These are phyloP conservation scores for Retiboletus flavoniger DNA, from an alignment of 1,284 basidiomycete genomes.

Conservation along the genomic window DNA sequence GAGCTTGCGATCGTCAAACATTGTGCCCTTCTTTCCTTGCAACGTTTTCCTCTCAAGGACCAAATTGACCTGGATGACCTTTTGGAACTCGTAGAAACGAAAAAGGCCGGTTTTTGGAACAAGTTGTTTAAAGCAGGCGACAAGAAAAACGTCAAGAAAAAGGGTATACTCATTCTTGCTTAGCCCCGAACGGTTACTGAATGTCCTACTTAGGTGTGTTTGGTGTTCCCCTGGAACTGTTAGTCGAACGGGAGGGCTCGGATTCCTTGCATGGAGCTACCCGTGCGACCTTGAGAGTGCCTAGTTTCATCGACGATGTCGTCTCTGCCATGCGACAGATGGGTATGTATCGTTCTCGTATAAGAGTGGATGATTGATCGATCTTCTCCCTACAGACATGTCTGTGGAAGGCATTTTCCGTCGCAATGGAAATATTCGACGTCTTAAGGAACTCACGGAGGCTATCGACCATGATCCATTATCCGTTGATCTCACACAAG, in stretches of 20 bases:
- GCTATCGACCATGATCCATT: constrained; percentile 90
- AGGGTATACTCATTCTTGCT: constrained; percentile 54
- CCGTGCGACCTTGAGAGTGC: constrained; percentile 82
- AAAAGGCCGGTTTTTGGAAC: constrained; percentile 97
- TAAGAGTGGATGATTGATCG: constrained; percentile 2
- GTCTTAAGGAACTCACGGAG: constrained; percentile 88
- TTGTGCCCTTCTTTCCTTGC: constrained; percentile 81
- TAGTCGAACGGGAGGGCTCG: constrained; percentile 94
- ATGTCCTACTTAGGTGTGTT: constrained; percentile 67
- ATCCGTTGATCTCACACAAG: constrained; percentile 87
- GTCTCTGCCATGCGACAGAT: constrained; percentile 98
- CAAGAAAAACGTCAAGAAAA: constrained; percentile 86
- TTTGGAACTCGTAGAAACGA: constrained; percentile 87
- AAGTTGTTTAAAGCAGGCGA: constrained; percentile 91
- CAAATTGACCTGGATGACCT: constrained; percentile 90
- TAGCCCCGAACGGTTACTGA: neutral
- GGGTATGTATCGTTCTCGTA: constrained; percentile 60
- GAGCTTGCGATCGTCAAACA: constrained; percentile 93
- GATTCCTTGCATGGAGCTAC: constrained; percentile 92
- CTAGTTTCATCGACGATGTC: constrained; percentile 97
- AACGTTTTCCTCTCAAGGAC: constrained; percentile 76
- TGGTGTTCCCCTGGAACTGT: constrained; percentile 87
- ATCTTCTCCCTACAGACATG: constrained; percentile 68
- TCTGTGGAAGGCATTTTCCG: constrained; percentile 98
- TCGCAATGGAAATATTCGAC: constrained; percentile 96